These are phyloP conservation scores for Dipteronia sinensis DNA, from an alignment of 345 rosid species.

Conservation along the genomic window DNA sequence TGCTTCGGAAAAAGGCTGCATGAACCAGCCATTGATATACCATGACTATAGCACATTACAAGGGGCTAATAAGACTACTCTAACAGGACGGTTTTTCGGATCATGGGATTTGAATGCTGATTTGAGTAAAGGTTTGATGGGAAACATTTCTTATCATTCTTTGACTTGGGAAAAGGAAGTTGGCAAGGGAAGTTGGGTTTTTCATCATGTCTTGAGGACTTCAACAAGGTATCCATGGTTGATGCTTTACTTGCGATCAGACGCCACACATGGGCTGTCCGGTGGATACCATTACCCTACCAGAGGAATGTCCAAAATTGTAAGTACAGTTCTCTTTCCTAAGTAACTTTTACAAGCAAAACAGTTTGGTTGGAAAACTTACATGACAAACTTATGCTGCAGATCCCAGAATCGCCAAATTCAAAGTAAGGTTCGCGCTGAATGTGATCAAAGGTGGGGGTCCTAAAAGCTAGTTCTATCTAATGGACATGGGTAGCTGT, in stretches of 20 bases:
- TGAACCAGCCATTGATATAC: slow-evolving; percentile 63
- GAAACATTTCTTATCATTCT: slow-evolving; percentile 41
- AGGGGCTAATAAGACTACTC: slow-evolving; percentile 30
- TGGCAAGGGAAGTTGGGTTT: slow-evolving; percentile 56
- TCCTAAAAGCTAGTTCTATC: slow-evolving; percentile 48
- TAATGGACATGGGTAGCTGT: slow-evolving; percentile 55
- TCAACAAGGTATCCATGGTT: slow-evolving; percentile 66
- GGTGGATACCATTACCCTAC: slow-evolving; percentile 65
- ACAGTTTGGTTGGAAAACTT: not conserved
- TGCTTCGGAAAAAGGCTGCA: slow-evolving; percentile 70
- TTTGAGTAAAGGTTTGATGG: slow-evolving; percentile 21
- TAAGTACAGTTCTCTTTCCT: slow-evolving; percentile 23
- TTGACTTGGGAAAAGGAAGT: slow-evolving; percentile 55
- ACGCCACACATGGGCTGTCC: slow-evolving; percentile 51
- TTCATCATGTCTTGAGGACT: slow-evolving; percentile 56
- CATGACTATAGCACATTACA: slow-evolving; percentile 51
- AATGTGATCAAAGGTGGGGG: slow-evolving; percentile 55
- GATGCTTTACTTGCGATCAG: slow-evolving; percentile 69
- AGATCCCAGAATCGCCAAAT: slow-evolving; percentile 51
- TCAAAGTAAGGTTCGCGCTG: slow-evolving; percentile 46
- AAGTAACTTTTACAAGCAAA: not conserved
- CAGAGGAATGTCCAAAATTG: slow-evolving; percentile 62
- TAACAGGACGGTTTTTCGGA: slow-evolving; percentile 58
- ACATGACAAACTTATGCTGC: not conserved
- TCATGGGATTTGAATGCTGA: slow-evolving; percentile 67